Percentiles rank a stretch among this genome's conserved stretches.
Conservation (phyloP, 148 eudicot genomes). For the Camellia granthamiana region DNA sequence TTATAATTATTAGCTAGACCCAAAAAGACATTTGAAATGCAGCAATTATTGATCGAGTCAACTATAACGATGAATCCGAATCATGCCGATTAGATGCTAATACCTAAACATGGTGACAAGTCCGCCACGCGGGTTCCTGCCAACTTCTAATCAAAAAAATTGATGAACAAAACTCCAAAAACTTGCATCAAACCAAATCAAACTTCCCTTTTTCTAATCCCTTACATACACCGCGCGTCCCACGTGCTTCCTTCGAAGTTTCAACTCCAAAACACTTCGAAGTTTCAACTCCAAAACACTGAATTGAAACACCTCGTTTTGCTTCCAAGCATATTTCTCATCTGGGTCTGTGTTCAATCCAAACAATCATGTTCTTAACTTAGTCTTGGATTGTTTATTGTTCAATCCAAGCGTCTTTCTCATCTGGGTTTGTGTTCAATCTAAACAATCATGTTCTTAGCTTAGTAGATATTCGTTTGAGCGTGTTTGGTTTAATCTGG, state of each 20-base stretch:
- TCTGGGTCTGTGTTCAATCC: too few relatives aligned
- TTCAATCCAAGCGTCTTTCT: background rate
- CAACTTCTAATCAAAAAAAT: background rate
- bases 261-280: background rate
- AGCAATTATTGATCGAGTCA: too few relatives aligned
- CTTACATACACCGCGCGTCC: background rate
- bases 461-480: background rate
- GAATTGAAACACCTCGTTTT: background rate
- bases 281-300: background rate
- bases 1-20: too few relatives aligned
- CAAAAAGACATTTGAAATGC: too few relatives aligned
- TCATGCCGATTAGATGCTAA: too few relatives aligned
- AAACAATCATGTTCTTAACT: background rate
- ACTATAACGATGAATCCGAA: too few relatives aligned
- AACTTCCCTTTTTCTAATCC: too few relatives aligned
- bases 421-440: conserved; percentile 3
- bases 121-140: background rate
- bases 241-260: background rate
- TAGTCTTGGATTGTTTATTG: background rate
- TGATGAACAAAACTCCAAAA: conserved; percentile 11
- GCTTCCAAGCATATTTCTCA: too few relatives aligned
- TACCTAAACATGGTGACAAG: too few relatives aligned
- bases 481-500: too few relatives aligned
- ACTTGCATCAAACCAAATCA: background rate
- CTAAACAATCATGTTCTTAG: background rate